phyloP scores from a whole-genome alignment of 805 yeast genomes.

The Saccharomycopsis fibuligera region DNA sequence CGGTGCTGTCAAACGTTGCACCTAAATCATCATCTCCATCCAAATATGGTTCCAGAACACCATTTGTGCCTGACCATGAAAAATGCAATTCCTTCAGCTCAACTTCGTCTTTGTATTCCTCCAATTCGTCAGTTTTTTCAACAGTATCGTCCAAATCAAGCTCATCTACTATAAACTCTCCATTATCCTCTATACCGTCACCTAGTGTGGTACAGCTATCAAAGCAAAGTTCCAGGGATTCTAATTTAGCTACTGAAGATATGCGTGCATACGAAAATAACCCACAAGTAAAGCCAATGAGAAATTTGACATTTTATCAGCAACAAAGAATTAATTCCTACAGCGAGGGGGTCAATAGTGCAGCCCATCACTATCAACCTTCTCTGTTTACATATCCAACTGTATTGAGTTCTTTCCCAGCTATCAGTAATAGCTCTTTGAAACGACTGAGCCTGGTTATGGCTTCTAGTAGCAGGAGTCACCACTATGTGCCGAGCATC shows the following conservation, averaged over 20 bases:
- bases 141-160: neutral
- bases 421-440: no score
- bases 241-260: neutral
- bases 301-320: neutral
- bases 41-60: neutral
- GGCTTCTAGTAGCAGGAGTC: no score
- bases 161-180: neutral
- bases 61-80: neutral
- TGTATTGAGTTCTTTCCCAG: no score
- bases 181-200: conserved; percentile 1
- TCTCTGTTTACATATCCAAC: no score
- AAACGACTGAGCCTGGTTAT: no score
- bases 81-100: conserved; percentile 5
- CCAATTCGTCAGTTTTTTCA: conserved; percentile 1
- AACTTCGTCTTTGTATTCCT: conserved; percentile 1
- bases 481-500: no score
- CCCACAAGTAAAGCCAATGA: neutral
- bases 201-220: neutral
- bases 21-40: neutral
- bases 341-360: no score
- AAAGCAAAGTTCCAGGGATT: no score
- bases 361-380: no score
- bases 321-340: neutral
- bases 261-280: neutral
- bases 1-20: neutral